Evolutionary conservation across 139 green algal genomes (phyloP).

Genomic region (Auxenochlorella pyrenoidosa): DNA sequence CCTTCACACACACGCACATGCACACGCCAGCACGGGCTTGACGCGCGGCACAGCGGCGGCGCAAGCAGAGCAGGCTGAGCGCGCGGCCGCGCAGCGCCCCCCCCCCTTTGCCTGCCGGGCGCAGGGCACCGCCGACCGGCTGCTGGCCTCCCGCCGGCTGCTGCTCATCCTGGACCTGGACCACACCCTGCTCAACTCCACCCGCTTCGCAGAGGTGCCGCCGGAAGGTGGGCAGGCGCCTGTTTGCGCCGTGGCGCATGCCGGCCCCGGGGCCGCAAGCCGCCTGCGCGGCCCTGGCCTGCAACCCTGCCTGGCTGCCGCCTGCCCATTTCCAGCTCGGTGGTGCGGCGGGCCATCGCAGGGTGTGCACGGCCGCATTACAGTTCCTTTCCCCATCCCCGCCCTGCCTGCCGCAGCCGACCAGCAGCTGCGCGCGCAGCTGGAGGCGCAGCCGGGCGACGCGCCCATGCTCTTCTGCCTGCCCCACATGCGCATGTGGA

Average conservation of each 20-base stretch:
- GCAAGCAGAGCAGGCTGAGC: no score
- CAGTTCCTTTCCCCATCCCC: background rate
- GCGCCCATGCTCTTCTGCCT: constrained; percentile 70
- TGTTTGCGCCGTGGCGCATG: no score
- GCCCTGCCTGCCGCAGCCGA: background rate
- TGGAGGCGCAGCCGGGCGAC: constrained; percentile 27
- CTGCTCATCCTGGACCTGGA: constrained; percentile 95
- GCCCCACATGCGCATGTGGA: constrained; percentile 87
- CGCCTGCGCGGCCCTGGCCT: no score
- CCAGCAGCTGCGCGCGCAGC: background rate
- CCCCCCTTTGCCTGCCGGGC: background rate
- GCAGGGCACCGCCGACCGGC: constrained; percentile 10
- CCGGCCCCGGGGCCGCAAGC: no score
- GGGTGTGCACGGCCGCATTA: no score
- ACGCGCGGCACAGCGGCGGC: no score
- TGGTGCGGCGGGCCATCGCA: no score
- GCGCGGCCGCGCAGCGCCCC: background rate
- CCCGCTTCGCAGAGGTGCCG: constrained; percentile 42
- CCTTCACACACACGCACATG: no score
- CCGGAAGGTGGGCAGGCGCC: constrained; percentile 11
- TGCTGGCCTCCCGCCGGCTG: constrained; percentile 57
- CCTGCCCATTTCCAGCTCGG: no score
- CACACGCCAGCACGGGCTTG: no score
- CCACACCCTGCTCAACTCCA: constrained; percentile 94
- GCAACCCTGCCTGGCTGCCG: background rate